These are phyloP conservation scores for Globisporangium spiculum DNA, from an alignment of 352 stramenopile species.

Conservation along the genomic window DNA sequence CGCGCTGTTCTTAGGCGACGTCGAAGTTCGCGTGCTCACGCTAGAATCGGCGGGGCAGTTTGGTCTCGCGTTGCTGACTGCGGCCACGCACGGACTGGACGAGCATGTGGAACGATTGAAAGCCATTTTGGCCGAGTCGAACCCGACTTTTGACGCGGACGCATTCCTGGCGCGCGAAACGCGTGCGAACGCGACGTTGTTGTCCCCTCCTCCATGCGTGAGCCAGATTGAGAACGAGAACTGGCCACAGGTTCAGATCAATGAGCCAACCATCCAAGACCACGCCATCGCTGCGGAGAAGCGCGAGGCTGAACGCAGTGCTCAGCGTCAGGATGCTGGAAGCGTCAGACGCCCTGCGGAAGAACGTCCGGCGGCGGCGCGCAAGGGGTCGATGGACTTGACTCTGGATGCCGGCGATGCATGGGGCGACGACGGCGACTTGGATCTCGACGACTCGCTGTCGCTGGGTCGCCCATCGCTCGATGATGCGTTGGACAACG, in stretches of 20 bases:
- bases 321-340: constrained; percentile 49
- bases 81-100: constrained; percentile 93
- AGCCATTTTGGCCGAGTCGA: constrained; percentile 89
- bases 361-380: constrained; percentile 31
- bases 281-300: constrained; percentile 80
- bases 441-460: constrained; percentile 81
- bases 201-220: constrained; percentile 94
- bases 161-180: constrained; percentile 69
- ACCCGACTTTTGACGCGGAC: constrained; percentile 68
- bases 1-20: constrained; percentile 96
- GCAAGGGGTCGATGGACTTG: constrained; percentile 74
- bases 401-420: constrained; percentile 71
- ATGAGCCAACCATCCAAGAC: constrained; percentile 83
- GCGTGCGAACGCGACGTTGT: constrained; percentile 67
- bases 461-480: constrained; percentile 46
- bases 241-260: constrained; percentile 97
- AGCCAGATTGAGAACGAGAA: constrained; percentile 92
- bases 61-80: constrained; percentile 95
- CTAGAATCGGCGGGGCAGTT: constrained; percentile 96
- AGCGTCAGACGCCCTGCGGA: constrained; percentile 32
- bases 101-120: constrained; percentile 95
- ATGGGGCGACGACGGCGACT: constrained; percentile 83
- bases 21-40: constrained; percentile 93
- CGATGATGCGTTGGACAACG: constrained; percentile 50
- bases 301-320: constrained; percentile 68